Base-by-base conservation (phyloP, 768 basidiomycete genomes). In the Tubosaeta brunneosetosa region DNA sequence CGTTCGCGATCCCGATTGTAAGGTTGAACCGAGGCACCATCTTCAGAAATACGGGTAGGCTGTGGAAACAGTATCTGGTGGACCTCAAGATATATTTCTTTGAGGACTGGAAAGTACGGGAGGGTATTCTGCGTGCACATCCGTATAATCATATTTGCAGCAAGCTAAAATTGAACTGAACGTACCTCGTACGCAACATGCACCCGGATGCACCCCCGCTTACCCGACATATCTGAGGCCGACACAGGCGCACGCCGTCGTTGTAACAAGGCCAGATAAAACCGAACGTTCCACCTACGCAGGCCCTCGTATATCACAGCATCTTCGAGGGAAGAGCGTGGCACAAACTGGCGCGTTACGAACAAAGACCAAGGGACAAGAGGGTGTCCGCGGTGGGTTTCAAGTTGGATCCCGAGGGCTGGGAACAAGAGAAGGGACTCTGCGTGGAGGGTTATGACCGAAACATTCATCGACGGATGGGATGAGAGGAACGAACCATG, bases 381-480 rank as follows among this genome's bases (percentile, higher is more conserved):
- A n/a, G n/a, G n/a, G n/a, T n/a, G n/a, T n/a, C n/a, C 89, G 49
- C 78, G 73, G 66, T 81, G 81, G 0, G 82, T 84, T 65, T 91
- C 88, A 3, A 91, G 67, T 61, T 91, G 90, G 38, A 92, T 72
- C 11, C 89, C 89, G 49, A 86, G 80, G 1, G 75, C 71, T 8
- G 84, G 83, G 42, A 90, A 65, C 34, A 86, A 73, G 40, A 89
- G 66, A 4, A 91, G 70, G 17, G 86, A 88, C 70, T 91, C 89
- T 91, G 50, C n/a, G 25, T 31, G 3, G 4, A 37, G 17, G 48
- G 13, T 16, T 14, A 8, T 14, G 11, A 40, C 55, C 12, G 2
- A 3, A 22, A 22, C 22, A 22, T 22, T 22, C 22, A 22, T 22
- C 22, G 1, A 22, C 22, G 29, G 29, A 29, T 29, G 29, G 9